Percentiles rank a stretch among this genome's conserved stretches.
These are phyloP conservation scores for Falciphora oryzae DNA, from an alignment of 2,329 filamentous ascomycete genomes.

Conservation along the genomic window DNA sequence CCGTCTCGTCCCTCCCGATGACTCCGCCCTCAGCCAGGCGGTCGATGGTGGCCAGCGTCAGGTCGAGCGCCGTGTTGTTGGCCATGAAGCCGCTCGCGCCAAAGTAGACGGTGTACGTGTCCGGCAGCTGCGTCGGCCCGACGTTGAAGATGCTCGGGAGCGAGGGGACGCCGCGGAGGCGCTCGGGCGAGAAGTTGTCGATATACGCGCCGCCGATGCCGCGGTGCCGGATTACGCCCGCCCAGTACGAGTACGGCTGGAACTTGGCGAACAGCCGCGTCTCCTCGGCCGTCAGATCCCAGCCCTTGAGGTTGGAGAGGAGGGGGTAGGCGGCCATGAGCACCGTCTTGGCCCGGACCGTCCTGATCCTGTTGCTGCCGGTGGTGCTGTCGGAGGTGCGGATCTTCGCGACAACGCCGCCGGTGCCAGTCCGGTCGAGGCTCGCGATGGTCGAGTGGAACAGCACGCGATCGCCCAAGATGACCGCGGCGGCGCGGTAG, in stretches of 20 bases:
- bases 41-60: conserved; percentile 5
- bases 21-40: conserved; percentile 2
- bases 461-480: conserved; percentile 10
- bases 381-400: not conserved
- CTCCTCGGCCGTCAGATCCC: conserved; percentile 6
- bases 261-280: conserved; percentile 9
- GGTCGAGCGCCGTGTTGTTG: conserved; percentile 5
- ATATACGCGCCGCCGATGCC: not conserved
- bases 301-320: conserved; percentile 1
- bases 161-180: conserved; percentile 1
- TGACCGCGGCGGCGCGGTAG: conserved; percentile 10
- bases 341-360: conserved; percentile 5
- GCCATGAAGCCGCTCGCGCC: not conserved
- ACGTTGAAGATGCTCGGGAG: conserved; percentile 5
- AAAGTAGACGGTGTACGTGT: conserved; percentile 4
- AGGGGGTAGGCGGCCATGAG: conserved; percentile 5
- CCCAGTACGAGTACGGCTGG: conserved; percentile 9
- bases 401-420: conserved; percentile 2
- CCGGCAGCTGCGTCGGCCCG: not conserved
- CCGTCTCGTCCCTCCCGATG: not conserved
- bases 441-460: conserved; percentile 5
- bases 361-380: not conserved
- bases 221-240: conserved; percentile 10
- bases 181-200: not conserved
- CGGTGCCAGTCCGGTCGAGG: not conserved